phyloP scores from a whole-genome alignment of 225 moss, liverwort and hornwort genomes.

The Pseudoscleropodium purum region DNA sequence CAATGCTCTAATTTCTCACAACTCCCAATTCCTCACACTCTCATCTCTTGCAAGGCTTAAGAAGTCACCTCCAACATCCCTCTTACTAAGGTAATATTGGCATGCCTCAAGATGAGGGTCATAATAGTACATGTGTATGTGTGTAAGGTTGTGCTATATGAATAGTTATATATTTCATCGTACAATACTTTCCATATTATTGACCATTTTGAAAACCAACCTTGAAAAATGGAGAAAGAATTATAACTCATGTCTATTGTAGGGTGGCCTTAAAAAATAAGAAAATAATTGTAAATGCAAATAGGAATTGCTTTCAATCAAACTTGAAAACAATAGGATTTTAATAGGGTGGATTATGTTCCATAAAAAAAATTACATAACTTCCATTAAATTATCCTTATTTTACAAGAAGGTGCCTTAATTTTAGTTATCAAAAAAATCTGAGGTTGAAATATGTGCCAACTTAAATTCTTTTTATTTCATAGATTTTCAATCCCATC shows the following conservation, averaged over 20 bases:
- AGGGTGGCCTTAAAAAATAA: not conserved
- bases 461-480: not conserved
- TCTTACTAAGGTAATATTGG: no score
- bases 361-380: not conserved
- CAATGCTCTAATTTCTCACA: no score
- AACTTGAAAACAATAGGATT: not conserved
- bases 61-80: no score
- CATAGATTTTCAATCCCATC: not conserved
- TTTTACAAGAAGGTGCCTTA: not conserved
- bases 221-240: not conserved
- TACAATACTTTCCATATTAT: no score
- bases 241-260: not conserved
- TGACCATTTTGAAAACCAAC: not conserved
- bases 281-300: not conserved
- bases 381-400: not conserved
- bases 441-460: not conserved
- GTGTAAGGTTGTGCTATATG: no score
- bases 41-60: no score
- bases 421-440: not conserved
- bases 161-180: no score
- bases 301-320: accelerated
- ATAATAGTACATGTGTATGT: no score
- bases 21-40: no score
- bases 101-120: no score
- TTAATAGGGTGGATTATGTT: not conserved